A percentile compares a stretch with the other conserved stretches of the same genome.
Evolutionary conservation across 1,284 basidiomycete genomes (phyloP).

Genomic region (Omphalotus olearius): DNA sequence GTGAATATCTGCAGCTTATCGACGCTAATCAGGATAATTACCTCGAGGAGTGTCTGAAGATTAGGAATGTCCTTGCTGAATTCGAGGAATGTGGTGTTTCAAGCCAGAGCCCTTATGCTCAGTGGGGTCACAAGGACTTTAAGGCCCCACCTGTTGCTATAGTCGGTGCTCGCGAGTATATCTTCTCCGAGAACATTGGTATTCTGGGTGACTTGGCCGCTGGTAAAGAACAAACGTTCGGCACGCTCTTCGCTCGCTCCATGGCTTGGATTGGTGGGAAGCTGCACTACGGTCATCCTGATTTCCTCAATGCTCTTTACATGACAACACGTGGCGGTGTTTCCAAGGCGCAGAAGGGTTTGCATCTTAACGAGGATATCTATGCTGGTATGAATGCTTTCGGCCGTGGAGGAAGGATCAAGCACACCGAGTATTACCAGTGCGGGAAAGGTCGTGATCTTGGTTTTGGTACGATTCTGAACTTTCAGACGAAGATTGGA

Average conservation of each 20-base stretch:
- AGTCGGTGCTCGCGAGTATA: slow-evolving; percentile 98
- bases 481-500: slow-evolving; percentile 99
- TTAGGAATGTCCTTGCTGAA: slow-evolving; percentile 96
- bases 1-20: slow-evolving; percentile 98
- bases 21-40: slow-evolving; percentile 99
- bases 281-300: slow-evolving; percentile 97
- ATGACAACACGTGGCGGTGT: slow-evolving; percentile 99
- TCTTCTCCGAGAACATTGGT: slow-evolving; percentile 99
- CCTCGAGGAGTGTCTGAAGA: slow-evolving; percentile 99
- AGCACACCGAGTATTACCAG: slow-evolving; percentile 98
- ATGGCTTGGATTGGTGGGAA: slow-evolving; percentile 98
- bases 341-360: slow-evolving; percentile 97
- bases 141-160: slow-evolving; percentile 91
- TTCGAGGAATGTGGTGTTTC: slow-evolving; percentile 94
- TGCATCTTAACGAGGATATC: slow-evolving; percentile 99
- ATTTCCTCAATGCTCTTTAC: slow-evolving; percentile 97
- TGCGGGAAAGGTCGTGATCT: slow-evolving; percentile 99
- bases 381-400: slow-evolving; percentile 99
- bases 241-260: slow-evolving; percentile 92
- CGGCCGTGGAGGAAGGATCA: slow-evolving; percentile 95
- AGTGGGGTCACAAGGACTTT: slow-evolving; percentile 86
- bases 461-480: slow-evolving; percentile 97
- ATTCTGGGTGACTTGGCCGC: slow-evolving; percentile 98
- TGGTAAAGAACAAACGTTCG: slow-evolving; percentile 99
- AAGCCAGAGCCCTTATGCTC: slow-evolving; percentile 87